Evolutionary conservation across 2,329 filamentous ascomycete genomes (phyloP).

Genomic region (Botryotinia convoluta): DNA sequence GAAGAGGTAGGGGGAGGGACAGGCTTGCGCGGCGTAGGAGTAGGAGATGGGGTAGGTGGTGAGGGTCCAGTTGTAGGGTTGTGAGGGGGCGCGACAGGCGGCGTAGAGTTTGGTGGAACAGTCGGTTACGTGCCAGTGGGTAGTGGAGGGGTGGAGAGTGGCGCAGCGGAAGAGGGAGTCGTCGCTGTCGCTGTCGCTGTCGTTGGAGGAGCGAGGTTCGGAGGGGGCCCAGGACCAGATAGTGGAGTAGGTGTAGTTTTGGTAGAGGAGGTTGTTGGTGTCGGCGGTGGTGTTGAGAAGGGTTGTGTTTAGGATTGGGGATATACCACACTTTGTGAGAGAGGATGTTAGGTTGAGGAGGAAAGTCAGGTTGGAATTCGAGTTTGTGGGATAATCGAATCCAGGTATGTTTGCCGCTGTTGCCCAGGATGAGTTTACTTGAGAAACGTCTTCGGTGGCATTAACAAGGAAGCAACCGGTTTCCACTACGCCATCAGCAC

Average conservation of each 20-base stretch:
- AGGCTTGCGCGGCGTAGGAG: slow-evolving; percentile 45
- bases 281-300: slow-evolving; percentile 52
- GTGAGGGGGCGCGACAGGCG: slow-evolving; percentile 53
- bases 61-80: slow-evolving; percentile 59
- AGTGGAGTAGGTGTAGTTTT: slow-evolving; percentile 46
- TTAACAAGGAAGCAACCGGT: slow-evolving; percentile 54
- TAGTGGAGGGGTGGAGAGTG: slow-evolving; percentile 44
- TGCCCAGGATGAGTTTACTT: slow-evolving; percentile 55
- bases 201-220: slow-evolving; percentile 47
- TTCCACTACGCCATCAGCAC: slow-evolving; percentile 43
- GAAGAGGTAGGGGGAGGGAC: slow-evolving; percentile 50
- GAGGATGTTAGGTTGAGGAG: slow-evolving; percentile 41
- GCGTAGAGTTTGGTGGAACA: slow-evolving; percentile 51
- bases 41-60: slow-evolving; percentile 45
- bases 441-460: slow-evolving; percentile 42
- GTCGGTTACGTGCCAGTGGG: slow-evolving; percentile 55
- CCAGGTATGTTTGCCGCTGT: slow-evolving; percentile 36
- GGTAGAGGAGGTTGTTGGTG: slow-evolving; percentile 47
- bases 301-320: slow-evolving; percentile 56
- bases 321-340: slow-evolving; percentile 57
- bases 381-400: slow-evolving; percentile 34
- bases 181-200: slow-evolving; percentile 24
- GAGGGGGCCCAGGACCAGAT: slow-evolving; percentile 60
- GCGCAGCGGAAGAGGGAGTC: slow-evolving; percentile 52
- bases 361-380: slow-evolving; percentile 34